Evolutionary conservation across 1,284 basidiomycete species (phyloP), one percentile per base, ranked within the genome.

Genomic region (Pholiota adiposa): DNA sequence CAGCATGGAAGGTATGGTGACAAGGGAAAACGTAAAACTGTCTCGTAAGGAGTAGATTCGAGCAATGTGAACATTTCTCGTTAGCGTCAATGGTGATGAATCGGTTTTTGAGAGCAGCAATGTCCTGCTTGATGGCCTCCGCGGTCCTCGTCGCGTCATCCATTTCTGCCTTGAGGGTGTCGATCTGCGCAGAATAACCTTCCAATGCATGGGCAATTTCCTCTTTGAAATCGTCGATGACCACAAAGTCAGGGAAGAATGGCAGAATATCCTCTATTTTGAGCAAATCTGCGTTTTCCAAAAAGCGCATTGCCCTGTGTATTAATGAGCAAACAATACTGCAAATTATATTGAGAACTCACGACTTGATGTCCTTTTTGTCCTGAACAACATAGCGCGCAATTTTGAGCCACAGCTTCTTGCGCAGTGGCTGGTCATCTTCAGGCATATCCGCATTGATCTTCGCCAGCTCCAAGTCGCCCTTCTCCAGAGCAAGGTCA

Each of bases 1-100:
- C 95, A 7, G 93, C 94, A 75, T 97, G 96, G 85, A 97, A 97
- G 9, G 89, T 87, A 71, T 98, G 96, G 68, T 96, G 93, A 75
- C 97, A 99, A 9, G 96, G 96, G 79, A 99, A 99, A 50, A 97
- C 93, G 76, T 99, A 99, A 74, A 98, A 98, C 72, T 97, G 96
- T 59, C 97, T 81, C 27, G 88, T 90, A 51, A 97, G 77, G 55
- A 99, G 80, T 38, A 87, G 79, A 61, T 86, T 81, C 12, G 83
- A 83, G 75, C 97, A 99, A 41, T 85, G 82, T 23, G 90, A 89
- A 70, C 97, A 99, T 65, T 87, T 86, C 68, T 98, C 96, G 61
- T 86, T 87, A 18, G 89, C 85, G 67, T 97, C 94, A 60, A 99
- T 88, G 0, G 94, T 96, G 51, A 99, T 88, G 72, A 98, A 98